Conservation (phyloP, 139 green algal species). For the Protoeuglena noctilucae region DNA sequence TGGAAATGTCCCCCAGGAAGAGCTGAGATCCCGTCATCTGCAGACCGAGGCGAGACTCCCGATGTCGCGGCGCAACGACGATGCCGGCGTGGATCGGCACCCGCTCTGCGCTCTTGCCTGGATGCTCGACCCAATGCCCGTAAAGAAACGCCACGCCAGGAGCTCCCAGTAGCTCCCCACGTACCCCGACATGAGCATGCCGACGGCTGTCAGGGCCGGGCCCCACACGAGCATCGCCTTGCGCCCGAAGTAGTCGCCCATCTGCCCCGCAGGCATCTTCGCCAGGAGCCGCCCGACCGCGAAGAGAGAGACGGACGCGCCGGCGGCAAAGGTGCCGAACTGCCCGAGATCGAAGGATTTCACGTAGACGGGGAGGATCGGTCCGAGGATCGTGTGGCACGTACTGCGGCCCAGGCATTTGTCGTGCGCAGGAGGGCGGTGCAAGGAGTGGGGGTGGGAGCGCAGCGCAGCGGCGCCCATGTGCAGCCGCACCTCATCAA, state of each 20-base stretch:
- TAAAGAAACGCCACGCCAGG: conserved; percentile 16
- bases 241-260: conserved; percentile 16
- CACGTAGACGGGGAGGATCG: no score
- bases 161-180: conserved; percentile 13
- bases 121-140: conserved; percentile 15
- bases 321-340: no score
- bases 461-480: no score
- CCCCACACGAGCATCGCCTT: conserved; percentile 20
- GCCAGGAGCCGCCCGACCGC: conserved; percentile 16
- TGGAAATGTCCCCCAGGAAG: conserved; percentile 19
- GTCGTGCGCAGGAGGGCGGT: no score
- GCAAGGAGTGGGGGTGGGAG: no score
- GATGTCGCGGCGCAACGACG: no score
- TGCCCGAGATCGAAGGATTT: no score
- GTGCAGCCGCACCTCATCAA: no score
- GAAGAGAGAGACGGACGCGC: conserved; percentile 17
- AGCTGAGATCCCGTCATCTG: conserved; percentile 18
- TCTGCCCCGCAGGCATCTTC: conserved; percentile 17
- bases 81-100: no score
- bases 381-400: no score
- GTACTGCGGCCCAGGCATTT: no score
- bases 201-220: conserved; percentile 16
- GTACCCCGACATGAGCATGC: conserved; percentile 17
- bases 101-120: no score
- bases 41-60: conserved; percentile 12